Evolutionary conservation across 2,329 filamentous ascomycete species (phyloP), one percentile per base, ranked within the genome.

Genomic region (Lachnellula suecica): DNA sequence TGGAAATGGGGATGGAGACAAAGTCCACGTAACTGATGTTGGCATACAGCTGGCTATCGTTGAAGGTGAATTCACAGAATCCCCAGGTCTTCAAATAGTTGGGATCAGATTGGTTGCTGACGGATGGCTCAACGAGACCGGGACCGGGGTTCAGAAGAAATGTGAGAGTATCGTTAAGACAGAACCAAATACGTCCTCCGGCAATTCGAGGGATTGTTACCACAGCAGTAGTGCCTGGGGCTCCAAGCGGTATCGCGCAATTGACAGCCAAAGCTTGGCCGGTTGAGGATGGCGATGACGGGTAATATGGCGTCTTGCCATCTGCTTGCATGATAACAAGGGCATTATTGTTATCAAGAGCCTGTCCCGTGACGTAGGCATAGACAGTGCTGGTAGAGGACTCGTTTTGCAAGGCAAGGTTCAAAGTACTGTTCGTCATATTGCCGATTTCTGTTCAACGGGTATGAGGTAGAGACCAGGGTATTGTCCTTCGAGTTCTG

Each of bases 11-110:
- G 59, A 87, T 66, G 60, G 74, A 74, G 56, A 91, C 79, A 69
- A 92, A 92, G 72, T 92, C 88, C 48, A 92, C 89, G 66, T 87
- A 86, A 56, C 78, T 83, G 61, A 92, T 84, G 61, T 88, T 88
- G 60, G 81, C 83, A 64, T 82, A 89, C 4, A 88, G 70, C 67
- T 87, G 76, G 27, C 67, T 63, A 31, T 69, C 61, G 68, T 87
- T 87, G 70, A 79, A 87, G 15, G 84, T 87, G 61, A 88, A 84
- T 69, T 89, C 86, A 71, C 78, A 83, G 65, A 89, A 89, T 24
- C 77, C 79, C 85, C 85, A 89, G 53, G 75, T 70, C 42, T 79
- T 70, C 31, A 78, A 71, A 64, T 83, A 83, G 66, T 88, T 89
- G 2, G 76, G 69, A 62, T 89, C 86, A 0, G 76, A 68, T 0